Percentiles rank a stretch among this genome's conserved stretches.
phyloP scores from a whole-genome alignment of 306 rosid species.

The Hippophae tibetana region DNA sequence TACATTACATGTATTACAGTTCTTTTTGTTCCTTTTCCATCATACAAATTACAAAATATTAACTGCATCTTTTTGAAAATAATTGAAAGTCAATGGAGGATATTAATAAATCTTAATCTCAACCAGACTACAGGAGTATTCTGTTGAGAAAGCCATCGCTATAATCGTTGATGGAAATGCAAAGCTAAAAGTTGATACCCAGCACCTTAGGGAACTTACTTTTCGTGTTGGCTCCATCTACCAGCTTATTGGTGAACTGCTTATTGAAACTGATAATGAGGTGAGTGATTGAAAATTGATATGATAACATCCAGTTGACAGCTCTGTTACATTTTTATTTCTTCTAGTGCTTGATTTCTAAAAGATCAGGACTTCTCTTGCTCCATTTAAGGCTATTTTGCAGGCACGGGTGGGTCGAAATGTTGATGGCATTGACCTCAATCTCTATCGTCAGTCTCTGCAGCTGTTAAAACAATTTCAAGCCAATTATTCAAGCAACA shows the following conservation, averaged over 20 bases:
- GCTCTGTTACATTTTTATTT: slow-evolving; percentile 2
- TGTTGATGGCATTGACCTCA: slow-evolving; percentile 83
- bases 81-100: no score
- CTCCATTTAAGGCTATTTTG: slow-evolving; percentile 50
- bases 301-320: slow-evolving; percentile 1
- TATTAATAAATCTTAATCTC: no score
- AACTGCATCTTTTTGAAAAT: no score
- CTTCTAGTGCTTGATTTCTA: slow-evolving; percentile 7
- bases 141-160: slow-evolving; percentile 55
- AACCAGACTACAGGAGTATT: slow-evolving; percentile 47
- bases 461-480: slow-evolving; percentile 63
- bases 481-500: slow-evolving; percentile 40
- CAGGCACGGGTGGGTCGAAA: slow-evolving; percentile 77
- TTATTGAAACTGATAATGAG: slow-evolving; percentile 51
- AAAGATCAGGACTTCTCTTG: slow-evolving; percentile 12
- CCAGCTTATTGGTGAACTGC: slow-evolving; percentile 81
- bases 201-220: slow-evolving; percentile 47
- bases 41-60: no score
- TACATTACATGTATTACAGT: background rate
- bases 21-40: no score
- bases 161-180: slow-evolving; percentile 45
- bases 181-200: slow-evolving; percentile 38
- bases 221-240: slow-evolving; percentile 62
- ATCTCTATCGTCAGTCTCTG: slow-evolving; percentile 68
- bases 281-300: slow-evolving; percentile 23